Evolutionary conservation across 2,329 filamentous ascomycete species (phyloP).

Genomic region (Capronia coronata): DNA sequence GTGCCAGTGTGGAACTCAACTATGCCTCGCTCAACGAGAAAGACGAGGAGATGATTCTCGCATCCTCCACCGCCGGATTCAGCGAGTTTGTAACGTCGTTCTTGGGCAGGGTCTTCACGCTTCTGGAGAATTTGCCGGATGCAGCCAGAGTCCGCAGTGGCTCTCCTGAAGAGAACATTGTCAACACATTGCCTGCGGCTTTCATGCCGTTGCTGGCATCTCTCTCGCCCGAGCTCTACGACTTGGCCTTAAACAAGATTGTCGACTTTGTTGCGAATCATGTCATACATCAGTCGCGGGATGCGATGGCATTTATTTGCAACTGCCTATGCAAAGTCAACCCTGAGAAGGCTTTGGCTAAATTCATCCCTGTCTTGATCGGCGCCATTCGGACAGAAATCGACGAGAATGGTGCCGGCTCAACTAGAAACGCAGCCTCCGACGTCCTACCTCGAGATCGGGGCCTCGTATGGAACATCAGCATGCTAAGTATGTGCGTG

Average conservation of each 20-base stretch:
- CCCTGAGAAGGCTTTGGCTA: conserved; percentile 84
- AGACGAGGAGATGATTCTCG: conserved; percentile 78
- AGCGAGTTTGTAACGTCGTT: conserved; percentile 88
- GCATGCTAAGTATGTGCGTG: conserved; percentile 95
- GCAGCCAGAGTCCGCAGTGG: conserved; percentile 78
- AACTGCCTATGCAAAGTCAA: conserved; percentile 95
- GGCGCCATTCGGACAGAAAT: conserved; percentile 93
- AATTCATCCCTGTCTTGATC: conserved; percentile 83
- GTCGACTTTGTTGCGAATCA: conserved; percentile 86
- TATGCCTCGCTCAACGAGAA: conserved; percentile 80
- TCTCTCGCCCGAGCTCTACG: conserved; percentile 86
- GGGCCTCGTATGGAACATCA: conserved; percentile 92
- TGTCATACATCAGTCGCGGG: conserved; percentile 91
- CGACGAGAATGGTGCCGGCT: conserved; percentile 91
- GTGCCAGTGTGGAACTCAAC: conserved; percentile 75
- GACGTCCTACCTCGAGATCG: conserved; percentile 90
- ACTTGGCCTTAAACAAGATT: conserved; percentile 85
- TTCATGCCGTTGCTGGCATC: conserved; percentile 85
- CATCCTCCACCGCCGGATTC: conserved; percentile 90
- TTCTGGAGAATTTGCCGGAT: conserved; percentile 92
- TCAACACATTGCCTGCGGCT: conserved; percentile 88
- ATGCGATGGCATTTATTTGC: conserved; percentile 98
- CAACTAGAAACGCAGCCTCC: conserved; percentile 83
- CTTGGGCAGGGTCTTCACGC: conserved; percentile 87
- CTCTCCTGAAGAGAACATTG: conserved; percentile 92